Evolutionary conservation across 805 yeast genomes (phyloP).

Genomic region (Candida tallmaniae): DNA sequence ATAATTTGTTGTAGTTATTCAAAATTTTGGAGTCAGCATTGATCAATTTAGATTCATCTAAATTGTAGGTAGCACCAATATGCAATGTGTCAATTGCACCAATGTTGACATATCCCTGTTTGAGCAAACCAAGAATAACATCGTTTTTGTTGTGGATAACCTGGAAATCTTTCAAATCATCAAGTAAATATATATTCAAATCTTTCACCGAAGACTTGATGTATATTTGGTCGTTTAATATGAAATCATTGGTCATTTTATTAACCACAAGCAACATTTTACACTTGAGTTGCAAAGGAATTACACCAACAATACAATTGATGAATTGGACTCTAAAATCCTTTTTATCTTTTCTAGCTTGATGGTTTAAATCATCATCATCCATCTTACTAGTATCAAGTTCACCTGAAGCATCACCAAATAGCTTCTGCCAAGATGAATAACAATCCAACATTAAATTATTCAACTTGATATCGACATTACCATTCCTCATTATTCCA

Average conservation of each 20-base stretch:
- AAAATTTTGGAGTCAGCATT: slow-evolving; percentile 1
- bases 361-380: neutral
- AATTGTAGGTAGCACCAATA: slow-evolving; percentile 20
- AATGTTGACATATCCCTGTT: slow-evolving; percentile 48
- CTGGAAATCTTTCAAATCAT: slow-evolving; percentile 39
- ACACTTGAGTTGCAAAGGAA: slow-evolving; percentile 57
- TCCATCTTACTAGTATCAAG: neutral
- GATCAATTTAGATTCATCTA: slow-evolving; percentile 3
- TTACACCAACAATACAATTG: slow-evolving; percentile 58
- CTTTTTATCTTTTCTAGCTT: slow-evolving; percentile 3
- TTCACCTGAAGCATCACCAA: neutral
- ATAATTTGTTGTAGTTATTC: slow-evolving; percentile 12
- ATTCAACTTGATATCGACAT: slow-evolving; percentile 7
- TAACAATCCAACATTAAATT: slow-evolving; percentile 8
- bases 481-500: slow-evolving; percentile 5
- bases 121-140: neutral
- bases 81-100: slow-evolving; percentile 42
- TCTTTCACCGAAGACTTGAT: slow-evolving; percentile 47
- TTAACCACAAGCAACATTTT: slow-evolving; percentile 49
- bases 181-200: slow-evolving; percentile 54
- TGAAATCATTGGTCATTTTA: slow-evolving; percentile 51
- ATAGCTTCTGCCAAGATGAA: slow-evolving; percentile 12
- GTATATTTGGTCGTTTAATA: slow-evolving; percentile 27
- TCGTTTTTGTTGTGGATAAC: neutral
- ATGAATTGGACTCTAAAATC: slow-evolving; percentile 34